These are phyloP conservation scores for Syzygium jambos DNA, from an alignment of 345 rosid genomes.

Conservation along the genomic window DNA sequence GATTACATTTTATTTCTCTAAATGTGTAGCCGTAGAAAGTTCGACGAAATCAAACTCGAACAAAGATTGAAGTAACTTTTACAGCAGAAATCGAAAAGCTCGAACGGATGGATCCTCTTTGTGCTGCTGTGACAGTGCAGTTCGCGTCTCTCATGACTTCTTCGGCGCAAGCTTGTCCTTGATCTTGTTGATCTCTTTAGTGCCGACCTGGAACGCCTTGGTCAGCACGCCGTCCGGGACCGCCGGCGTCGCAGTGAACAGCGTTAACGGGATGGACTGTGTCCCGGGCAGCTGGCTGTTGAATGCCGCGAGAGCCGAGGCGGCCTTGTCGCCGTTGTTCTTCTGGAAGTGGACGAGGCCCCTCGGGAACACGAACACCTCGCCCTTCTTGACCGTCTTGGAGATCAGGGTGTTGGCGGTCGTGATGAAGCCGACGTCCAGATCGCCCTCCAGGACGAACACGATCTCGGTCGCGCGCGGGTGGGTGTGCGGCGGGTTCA, in stretches of 20 bases:
- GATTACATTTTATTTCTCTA: not conserved
- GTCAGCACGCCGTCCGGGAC: constrained; percentile 55
- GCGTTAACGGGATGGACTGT: constrained; percentile 28
- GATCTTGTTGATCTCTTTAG: constrained; percentile 48
- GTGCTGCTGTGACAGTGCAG: not conserved
- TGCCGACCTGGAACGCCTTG: constrained; percentile 52
- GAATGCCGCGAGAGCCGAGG: constrained; percentile 41
- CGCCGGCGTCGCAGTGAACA: constrained; percentile 37
- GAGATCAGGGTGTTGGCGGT: constrained; percentile 45
- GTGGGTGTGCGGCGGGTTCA: constrained; percentile 64
- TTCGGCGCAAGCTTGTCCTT: constrained; percentile 42
- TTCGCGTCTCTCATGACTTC: constrained; percentile 9
- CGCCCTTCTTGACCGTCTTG: constrained; percentile 41
- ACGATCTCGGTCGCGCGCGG: constrained; percentile 65
- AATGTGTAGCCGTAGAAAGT: not conserved
- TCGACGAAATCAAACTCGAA: not conserved
- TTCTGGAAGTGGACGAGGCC: constrained; percentile 64
- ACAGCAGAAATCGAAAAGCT: not conserved
- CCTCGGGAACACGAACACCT: constrained; percentile 50
- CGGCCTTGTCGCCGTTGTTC: constrained; percentile 35
- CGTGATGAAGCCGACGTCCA: constrained; percentile 60
- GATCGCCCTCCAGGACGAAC: constrained; percentile 48
- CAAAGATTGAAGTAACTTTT: not conserved
- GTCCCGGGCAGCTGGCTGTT: constrained; percentile 64
- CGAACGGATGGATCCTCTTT: not conserved